Conservation (phyloP, 345 rosid species). For the Hypericum perforatum region DNA sequence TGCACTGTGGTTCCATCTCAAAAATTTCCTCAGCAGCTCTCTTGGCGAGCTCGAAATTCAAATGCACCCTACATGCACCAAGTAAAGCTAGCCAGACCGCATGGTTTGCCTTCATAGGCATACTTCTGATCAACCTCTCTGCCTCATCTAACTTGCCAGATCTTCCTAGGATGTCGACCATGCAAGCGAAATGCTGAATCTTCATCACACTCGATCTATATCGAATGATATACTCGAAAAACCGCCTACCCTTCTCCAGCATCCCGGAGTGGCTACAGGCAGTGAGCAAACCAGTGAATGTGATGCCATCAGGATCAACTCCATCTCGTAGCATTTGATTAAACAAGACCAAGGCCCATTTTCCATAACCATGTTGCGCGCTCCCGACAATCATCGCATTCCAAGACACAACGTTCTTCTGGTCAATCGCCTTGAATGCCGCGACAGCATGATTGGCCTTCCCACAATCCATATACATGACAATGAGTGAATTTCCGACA, state of each 20-base stretch:
- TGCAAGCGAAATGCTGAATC: constrained; percentile 58
- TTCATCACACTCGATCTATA: constrained; percentile 20
- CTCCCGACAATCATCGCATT: constrained; percentile 55
- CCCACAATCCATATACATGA: constrained; percentile 54
- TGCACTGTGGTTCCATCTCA: constrained; percentile 40
- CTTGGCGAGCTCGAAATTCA: constrained; percentile 46
- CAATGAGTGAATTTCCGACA: constrained; percentile 59
- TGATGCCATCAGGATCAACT: constrained; percentile 54
- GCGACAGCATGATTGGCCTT: constrained; percentile 28
- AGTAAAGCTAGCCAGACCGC: constrained; percentile 62
- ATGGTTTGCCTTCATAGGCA: constrained; percentile 43
- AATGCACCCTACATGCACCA: constrained; percentile 58
- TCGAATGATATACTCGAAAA: constrained; percentile 39
- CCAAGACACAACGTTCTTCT: constrained; percentile 57
- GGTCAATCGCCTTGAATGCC: constrained; percentile 31
- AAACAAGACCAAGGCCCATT: constrained; percentile 39
- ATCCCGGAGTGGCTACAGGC: constrained; percentile 68
- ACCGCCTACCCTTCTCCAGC: constrained; percentile 46
- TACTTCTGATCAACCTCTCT: constrained; percentile 41
- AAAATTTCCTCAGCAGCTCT: constrained; percentile 43
- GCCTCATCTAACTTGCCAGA: constrained; percentile 54
- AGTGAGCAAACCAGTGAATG: constrained; percentile 71
- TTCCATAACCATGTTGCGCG: constrained; percentile 59
- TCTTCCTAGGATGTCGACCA: constrained; percentile 68
- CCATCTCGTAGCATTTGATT: constrained; percentile 46